phyloP scores from a whole-genome alignment of 257 asterid genomes.

The Forsythia suspensa region DNA sequence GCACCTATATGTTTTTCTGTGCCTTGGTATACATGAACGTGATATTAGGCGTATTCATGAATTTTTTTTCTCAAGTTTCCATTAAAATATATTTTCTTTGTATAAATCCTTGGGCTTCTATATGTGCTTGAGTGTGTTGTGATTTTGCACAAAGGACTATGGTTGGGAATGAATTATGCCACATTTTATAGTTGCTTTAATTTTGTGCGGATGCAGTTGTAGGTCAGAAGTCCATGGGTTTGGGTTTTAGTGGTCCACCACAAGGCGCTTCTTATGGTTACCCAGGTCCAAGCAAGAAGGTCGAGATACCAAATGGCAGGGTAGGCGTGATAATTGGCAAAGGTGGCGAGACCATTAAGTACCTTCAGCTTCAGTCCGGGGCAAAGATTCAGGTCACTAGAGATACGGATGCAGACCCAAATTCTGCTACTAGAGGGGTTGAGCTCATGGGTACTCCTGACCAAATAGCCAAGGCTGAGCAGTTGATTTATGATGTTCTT shows the following conservation, averaged over 20 bases:
- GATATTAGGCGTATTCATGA: background rate
- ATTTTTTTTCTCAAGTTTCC: background rate
- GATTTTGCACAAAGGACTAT: background rate
- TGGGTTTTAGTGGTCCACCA: slow-evolving; percentile 38
- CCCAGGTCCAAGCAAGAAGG: slow-evolving; percentile 61
- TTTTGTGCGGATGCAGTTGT: slow-evolving; percentile 31
- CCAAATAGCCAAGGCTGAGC: slow-evolving; percentile 73
- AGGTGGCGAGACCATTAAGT: slow-evolving; percentile 90
- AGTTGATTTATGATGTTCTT: slow-evolving; percentile 65
- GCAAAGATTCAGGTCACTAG: slow-evolving; percentile 94
- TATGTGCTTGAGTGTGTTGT: background rate
- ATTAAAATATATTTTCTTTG: background rate
- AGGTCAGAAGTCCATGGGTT: slow-evolving; percentile 39
- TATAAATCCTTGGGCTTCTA: background rate
- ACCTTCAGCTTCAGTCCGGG: slow-evolving; percentile 79
- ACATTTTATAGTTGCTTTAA: background rate
- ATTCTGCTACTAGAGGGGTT: slow-evolving; percentile 61
- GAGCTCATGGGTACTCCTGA: slow-evolving; percentile 79
- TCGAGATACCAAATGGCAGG: slow-evolving; percentile 81
- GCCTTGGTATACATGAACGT: background rate
- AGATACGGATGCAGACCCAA: slow-evolving; percentile 78
- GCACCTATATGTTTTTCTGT: background rate
- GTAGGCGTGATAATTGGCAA: slow-evolving; percentile 92
- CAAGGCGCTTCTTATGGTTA: slow-evolving; percentile 57
- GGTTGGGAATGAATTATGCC: background rate